phyloP scores from a whole-genome alignment of 257 asterid species.

The Solanum virginianum region DNA sequence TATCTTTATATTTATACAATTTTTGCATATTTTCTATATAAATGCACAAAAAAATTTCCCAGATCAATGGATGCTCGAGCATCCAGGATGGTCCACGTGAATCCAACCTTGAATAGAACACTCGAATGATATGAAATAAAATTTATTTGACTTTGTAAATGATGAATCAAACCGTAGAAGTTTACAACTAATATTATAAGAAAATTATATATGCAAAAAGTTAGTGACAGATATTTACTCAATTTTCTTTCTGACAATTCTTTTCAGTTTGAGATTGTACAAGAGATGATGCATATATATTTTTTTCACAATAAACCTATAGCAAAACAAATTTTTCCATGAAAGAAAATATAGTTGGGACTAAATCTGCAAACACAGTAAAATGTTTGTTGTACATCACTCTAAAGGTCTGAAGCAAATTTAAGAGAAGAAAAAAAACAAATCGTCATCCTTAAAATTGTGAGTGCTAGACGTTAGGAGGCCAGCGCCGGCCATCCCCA shows the following conservation, averaged over 20 bases:
- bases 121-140: background rate
- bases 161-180: background rate
- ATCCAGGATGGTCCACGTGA: no score
- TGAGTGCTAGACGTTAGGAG: constrained; percentile 10
- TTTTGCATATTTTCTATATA: no score
- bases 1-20: no score
- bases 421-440: background rate
- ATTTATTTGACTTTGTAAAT: background rate
- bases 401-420: background rate
- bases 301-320: background rate
- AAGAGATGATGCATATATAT: background rate
- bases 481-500: no score
- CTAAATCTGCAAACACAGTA: background rate
- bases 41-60: no score
- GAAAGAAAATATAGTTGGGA: background rate
- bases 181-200: background rate
- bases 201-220: background rate
- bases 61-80: no score
- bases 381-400: background rate
- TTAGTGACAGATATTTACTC: background rate
- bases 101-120: no score
- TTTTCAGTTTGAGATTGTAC: background rate
- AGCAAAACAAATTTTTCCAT: background rate
- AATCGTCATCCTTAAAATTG: background rate
- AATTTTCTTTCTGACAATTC: background rate